Percentiles rank a stretch among this genome's conserved stretches.
Evolutionary conservation across 2,329 filamentous ascomycete genomes (phyloP).

Genomic region (Basipetospora chlamydospora): DNA sequence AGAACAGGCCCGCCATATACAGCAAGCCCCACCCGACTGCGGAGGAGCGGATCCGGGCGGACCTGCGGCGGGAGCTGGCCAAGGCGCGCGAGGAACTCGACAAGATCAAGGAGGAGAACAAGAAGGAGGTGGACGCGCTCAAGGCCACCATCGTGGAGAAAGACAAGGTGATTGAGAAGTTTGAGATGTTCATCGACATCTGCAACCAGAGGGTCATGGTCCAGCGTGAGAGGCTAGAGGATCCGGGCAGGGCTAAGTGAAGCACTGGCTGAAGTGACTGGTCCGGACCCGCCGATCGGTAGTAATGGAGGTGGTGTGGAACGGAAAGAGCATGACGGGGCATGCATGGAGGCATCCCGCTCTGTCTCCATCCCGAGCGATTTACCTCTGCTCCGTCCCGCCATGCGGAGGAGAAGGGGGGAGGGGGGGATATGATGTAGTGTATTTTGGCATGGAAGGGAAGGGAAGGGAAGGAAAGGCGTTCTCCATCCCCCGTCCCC

Average conservation of each 20-base stretch:
- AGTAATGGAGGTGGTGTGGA: too few species aligned
- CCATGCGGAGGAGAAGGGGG: too few species aligned
- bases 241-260: slow-evolving; percentile 8
- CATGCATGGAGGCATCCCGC: too few species aligned
- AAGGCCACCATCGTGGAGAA: slow-evolving; percentile 48
- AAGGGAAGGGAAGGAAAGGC: not conserved
- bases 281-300: too few species aligned
- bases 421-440: too few species aligned
- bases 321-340: too few species aligned
- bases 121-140: slow-evolving; percentile 43
- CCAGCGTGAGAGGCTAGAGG: slow-evolving; percentile 36
- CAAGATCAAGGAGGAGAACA: slow-evolving; percentile 38
- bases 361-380: too few species aligned
- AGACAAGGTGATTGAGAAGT: slow-evolving; percentile 45
- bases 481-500: not conserved
- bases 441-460: too few species aligned
- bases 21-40: slow-evolving; percentile 49
- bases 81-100: slow-evolving; percentile 42
- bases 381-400: too few species aligned
- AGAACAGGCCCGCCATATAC: slow-evolving; percentile 49
- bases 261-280: too few species aligned
- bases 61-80: slow-evolving; percentile 44
- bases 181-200: slow-evolving; percentile 57
- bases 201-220: slow-evolving; percentile 54
- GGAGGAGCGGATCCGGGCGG: slow-evolving; percentile 48